Evolutionary conservation across 345 rosid genomes (phyloP).

Genomic region (Populus pruinosa): DNA sequence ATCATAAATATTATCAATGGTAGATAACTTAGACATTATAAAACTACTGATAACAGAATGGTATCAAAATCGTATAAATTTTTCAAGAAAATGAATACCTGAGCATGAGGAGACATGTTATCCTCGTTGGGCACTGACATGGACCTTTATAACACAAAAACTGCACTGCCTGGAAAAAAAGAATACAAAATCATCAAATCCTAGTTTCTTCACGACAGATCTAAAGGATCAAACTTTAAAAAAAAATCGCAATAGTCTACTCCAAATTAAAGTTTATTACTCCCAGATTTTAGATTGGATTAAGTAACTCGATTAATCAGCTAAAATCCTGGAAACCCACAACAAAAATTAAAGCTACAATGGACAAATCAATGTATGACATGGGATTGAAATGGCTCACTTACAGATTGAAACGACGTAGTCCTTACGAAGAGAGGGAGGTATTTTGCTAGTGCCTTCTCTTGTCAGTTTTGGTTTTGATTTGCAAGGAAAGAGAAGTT

Average conservation of each 20-base stretch:
- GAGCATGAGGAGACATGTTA: slow-evolving; percentile 37
- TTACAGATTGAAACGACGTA: not conserved
- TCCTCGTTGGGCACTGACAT: slow-evolving; percentile 63
- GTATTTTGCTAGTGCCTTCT: not conserved
- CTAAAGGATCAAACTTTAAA: not conserved
- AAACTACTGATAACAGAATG: not conserved
- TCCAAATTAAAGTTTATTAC: not conserved
- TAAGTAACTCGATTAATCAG: not conserved
- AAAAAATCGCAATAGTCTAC: not conserved
- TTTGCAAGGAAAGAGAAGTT: not conserved
- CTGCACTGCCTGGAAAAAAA: not conserved
- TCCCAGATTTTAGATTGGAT: not conserved
- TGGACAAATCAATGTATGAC: not conserved
- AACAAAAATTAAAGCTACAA: not conserved
- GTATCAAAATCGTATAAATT: not conserved
- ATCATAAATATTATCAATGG: not conserved
- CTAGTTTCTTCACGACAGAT: not conserved
- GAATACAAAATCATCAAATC: not conserved
- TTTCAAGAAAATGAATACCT: slow-evolving; percentile 36
- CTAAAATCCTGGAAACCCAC: not conserved
- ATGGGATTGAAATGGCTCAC: not conserved
- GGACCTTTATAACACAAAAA: not conserved
- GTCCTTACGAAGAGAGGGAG: not conserved
- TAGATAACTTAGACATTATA: not conserved
- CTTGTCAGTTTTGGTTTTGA: not conserved